phyloP scores from a whole-genome alignment of 1,284 basidiomycete genomes.

The Volvariella surrecta region DNA sequence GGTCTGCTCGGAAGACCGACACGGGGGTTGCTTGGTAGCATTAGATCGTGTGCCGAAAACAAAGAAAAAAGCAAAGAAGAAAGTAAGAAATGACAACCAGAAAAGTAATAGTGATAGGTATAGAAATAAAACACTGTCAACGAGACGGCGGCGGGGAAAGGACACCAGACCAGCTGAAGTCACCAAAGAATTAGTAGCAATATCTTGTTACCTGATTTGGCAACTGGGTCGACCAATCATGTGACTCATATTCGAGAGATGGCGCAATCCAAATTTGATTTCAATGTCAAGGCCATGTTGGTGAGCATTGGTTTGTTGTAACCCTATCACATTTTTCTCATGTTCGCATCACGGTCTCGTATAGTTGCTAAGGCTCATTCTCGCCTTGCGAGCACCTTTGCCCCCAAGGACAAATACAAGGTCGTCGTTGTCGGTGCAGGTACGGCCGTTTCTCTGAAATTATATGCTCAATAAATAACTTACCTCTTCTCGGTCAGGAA shows the following conservation, averaged over 20 bases:
- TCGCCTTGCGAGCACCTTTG: conserved; percentile 15
- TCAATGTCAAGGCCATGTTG: no score
- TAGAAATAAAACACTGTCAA: no score
- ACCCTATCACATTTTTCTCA: conserved; percentile 9
- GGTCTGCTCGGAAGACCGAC: conserved; percentile 21
- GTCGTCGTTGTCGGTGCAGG: conserved; percentile 63
- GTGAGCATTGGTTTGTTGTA: no score
- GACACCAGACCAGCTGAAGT: no score
- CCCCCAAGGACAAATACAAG: conserved; percentile 34
- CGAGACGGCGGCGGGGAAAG: conserved; percentile 8
- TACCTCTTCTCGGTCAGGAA: conserved; percentile 36
- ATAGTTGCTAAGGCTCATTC: conserved; percentile 1
- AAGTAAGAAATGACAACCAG: no score
- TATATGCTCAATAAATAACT: neutral
- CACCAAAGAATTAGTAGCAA: no score
- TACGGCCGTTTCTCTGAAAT: conserved; percentile 18
- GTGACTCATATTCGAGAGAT: no score
- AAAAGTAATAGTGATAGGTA: no score
- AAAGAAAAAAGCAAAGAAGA: conserved; percentile 4
- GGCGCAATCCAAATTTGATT: no score
- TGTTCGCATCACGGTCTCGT: neutral
- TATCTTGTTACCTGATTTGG: no score
- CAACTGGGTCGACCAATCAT: no score
- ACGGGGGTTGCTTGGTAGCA: conserved; percentile 9
- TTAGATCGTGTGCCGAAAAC: conserved; percentile 1